phyloP scores from a whole-genome alignment of 2,329 filamentous ascomycete species.

The Ophiostoma sp. region DNA sequence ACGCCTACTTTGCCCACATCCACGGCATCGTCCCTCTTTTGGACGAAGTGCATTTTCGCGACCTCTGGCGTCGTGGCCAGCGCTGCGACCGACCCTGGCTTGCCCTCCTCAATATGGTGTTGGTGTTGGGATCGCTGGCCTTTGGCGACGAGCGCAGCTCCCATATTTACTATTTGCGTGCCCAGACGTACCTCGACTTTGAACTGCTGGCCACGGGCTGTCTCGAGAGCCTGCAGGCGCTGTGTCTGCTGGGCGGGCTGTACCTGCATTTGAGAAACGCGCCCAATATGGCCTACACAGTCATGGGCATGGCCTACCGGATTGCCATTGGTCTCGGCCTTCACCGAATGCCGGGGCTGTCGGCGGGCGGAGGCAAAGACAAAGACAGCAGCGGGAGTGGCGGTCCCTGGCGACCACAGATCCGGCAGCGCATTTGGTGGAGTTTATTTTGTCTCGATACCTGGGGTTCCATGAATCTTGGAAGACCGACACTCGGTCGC shows the following conservation, averaged over 20 bases:
- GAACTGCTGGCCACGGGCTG: not conserved
- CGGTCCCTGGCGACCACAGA: not conserved
- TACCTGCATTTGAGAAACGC: not conserved
- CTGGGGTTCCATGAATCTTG: not conserved
- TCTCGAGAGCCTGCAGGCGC: constrained; percentile 5
- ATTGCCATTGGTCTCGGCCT: not conserved
- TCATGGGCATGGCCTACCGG: constrained; percentile 6
- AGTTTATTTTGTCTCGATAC: constrained; percentile 5
- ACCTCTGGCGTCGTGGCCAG: not conserved
- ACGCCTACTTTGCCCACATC: not conserved
- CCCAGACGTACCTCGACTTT: not conserved
- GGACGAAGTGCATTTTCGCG: not conserved
- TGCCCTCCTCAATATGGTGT: not conserved
- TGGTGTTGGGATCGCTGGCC: not conserved
- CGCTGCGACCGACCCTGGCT: constrained; percentile 6
- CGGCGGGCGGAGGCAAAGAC: not conserved
- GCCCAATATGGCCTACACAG: constrained; percentile 6
- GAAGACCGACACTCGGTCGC: not conserved
- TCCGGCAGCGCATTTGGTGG: constrained; percentile 6
- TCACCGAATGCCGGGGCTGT: not conserved
- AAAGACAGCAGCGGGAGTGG: not conserved
- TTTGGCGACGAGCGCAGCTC: constrained; percentile 4
- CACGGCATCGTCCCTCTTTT: not conserved
- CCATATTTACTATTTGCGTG: not conserved
- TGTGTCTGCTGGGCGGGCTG: constrained; percentile 1